Percentiles rank a stretch among this genome's conserved stretches.
These are phyloP conservation scores for Solanum ahanhuiri DNA, from an alignment of 257 asterid genomes.

Conservation along the genomic window DNA sequence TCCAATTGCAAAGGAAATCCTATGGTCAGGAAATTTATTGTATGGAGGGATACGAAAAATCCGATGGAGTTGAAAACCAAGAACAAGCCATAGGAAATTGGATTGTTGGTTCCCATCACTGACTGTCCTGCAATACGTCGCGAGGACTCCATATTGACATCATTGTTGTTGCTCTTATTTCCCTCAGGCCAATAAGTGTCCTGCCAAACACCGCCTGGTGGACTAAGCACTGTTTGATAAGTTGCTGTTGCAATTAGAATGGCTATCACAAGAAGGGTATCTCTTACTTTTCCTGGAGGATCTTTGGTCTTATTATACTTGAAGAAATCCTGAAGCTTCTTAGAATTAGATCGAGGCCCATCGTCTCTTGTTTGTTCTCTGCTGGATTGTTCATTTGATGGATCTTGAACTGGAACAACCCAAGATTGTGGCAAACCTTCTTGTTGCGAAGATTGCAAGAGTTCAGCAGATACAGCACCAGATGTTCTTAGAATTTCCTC, in stretches of 20 bases:
- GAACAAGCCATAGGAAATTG: not conserved
- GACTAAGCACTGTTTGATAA: constrained; percentile 44
- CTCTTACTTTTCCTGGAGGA: constrained; percentile 31
- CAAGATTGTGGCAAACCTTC: not conserved
- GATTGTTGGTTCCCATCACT: constrained; percentile 23
- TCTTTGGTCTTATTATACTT: constrained; percentile 18
- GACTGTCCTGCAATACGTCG: constrained; percentile 29
- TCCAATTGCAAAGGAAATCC: constrained; percentile 40
- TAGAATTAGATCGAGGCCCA: not conserved
- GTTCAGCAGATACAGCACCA: constrained; percentile 1
- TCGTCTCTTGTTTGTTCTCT: not conserved
- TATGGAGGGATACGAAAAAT: constrained; percentile 29
- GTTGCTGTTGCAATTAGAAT: constrained; percentile 39
- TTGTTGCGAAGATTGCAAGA: not conserved
- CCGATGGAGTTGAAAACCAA: constrained; percentile 32
- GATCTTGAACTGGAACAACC: not conserved
- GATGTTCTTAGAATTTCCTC: constrained; percentile 4
- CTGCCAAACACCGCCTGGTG: constrained; percentile 58
- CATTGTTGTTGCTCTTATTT: not conserved
- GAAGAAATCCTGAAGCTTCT: constrained; percentile 10
- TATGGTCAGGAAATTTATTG: constrained; percentile 20
- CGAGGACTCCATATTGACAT: not conserved
- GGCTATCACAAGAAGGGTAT: constrained; percentile 31
- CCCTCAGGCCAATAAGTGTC: constrained; percentile 10
- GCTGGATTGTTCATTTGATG: not conserved